Conservation (phyloP, 768 basidiomycete genomes). For the Floccularia luteovirens region DNA sequence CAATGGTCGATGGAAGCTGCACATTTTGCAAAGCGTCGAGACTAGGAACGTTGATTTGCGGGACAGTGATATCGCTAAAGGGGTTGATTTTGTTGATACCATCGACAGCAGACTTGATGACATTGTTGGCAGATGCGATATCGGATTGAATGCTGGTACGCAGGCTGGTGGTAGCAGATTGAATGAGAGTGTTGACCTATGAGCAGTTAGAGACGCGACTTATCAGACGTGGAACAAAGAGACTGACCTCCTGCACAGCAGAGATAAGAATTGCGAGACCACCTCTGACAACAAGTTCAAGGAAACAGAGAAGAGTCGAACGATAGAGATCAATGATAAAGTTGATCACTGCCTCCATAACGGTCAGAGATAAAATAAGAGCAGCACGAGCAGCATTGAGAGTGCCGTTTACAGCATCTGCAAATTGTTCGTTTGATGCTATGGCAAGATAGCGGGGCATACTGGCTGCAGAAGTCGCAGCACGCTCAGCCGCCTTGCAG, state of each 20-base stretch:
- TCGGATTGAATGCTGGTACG: slow-evolving; percentile 70
- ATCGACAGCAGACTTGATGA: slow-evolving; percentile 54
- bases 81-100: slow-evolving; percentile 75
- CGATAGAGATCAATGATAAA: slow-evolving; percentile 91
- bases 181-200: slow-evolving; percentile 69
- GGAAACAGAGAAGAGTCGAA: slow-evolving; percentile 88
- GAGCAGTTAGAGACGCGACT: slow-evolving; percentile 2
- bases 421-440: slow-evolving; percentile 75
- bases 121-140: slow-evolving; percentile 58
- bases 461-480: slow-evolving; percentile 75
- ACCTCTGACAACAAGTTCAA: slow-evolving; percentile 84
- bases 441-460: slow-evolving; percentile 86
- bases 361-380: slow-evolving; percentile 67
- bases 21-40: slow-evolving; percentile 71
- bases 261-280: slow-evolving; percentile 72
- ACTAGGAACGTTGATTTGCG: slow-evolving; percentile 69
- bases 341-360: slow-evolving; percentile 83
- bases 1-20: slow-evolving; percentile 71
- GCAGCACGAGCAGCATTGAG: slow-evolving; percentile 71
- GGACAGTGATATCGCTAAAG: slow-evolving; percentile 58
- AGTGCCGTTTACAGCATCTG: slow-evolving; percentile 70
- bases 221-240: not conserved
- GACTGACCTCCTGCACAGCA: slow-evolving; percentile 71
- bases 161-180: slow-evolving; percentile 47
- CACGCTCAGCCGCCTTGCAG: slow-evolving; percentile 79